Evolutionary conservation across 176 grass and related monocot genomes (phyloP), one percentile per base, ranked within the genome.

Genomic region (Ensete ventricosum): DNA sequence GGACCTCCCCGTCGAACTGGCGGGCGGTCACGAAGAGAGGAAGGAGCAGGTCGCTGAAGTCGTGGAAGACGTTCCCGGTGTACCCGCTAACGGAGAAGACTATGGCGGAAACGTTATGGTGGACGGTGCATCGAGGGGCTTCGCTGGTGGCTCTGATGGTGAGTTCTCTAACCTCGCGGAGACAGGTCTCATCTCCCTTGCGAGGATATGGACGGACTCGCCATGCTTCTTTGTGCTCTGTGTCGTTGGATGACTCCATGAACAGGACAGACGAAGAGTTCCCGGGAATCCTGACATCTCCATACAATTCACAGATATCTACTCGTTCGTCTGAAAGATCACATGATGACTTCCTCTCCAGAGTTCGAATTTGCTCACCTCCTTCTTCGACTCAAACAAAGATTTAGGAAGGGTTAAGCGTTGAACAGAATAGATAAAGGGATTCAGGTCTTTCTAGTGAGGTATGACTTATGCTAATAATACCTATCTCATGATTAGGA

Each of bases 51-150:
- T 99, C 90, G 51, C 88, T 88, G 86, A 99, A 99, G 89, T 99
- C 95, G 83, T 99, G 95, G 85, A 99, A 99, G 71, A 99, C 87
- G 81, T 99, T 94, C 25, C 95, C 95, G 1, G 95, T 89, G 88
- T 99, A 94, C 20, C 95, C 95, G 77, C 88, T 85, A 48, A 87
- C 83, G 0, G 95, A 89, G 80, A 99, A 99, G 23, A 85, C 73
- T 9, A 99, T 70, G 2, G 84, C 95, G 0, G 95, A 82, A 8
- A 79, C 26, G 0, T 43, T 12, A 68, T 92, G 91, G 63, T 26
- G 6, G 23, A 0, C 0, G 0, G 82, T 82, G 77, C 90, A 94
- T 83, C 54, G 80, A 8, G 86, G 88, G 11, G 74, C 68, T 0
- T 54, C 64, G 7, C 10, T 64, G 62, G 17, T 70, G 1, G 89